These are phyloP conservation scores for Massarina eburnea DNA, from an alignment of 2,329 filamentous ascomycete genomes.

Conservation along the genomic window DNA sequence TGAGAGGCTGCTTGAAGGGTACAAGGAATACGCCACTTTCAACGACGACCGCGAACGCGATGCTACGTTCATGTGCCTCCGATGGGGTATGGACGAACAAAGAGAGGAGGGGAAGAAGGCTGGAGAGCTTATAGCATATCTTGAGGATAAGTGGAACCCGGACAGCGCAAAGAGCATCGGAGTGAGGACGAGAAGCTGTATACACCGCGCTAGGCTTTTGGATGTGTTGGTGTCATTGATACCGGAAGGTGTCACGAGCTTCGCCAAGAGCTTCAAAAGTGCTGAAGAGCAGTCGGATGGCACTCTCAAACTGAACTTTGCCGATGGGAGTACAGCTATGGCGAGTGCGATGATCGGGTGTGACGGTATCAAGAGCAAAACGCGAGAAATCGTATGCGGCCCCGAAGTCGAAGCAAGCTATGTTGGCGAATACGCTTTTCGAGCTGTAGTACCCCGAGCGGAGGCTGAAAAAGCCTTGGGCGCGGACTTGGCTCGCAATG, in stretches of 20 bases:
- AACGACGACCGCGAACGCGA: conserved; percentile 16
- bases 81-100: conserved; percentile 20
- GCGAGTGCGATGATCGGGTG: conserved; percentile 58
- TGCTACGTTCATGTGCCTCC: conserved; percentile 16
- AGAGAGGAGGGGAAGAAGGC: conserved; percentile 11
- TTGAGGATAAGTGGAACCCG: conserved; percentile 13
- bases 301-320: conserved; percentile 34
- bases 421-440: conserved; percentile 60
- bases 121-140: conserved; percentile 20
- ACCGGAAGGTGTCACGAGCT: conserved; percentile 17
- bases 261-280: conserved; percentile 20
- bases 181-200: conserved; percentile 19
- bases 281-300: conserved; percentile 16
- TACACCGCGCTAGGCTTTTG: conserved; percentile 27
- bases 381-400: conserved; percentile 56
- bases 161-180: conserved; percentile 7
- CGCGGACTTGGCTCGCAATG: conserved; percentile 50
- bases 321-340: conserved; percentile 46
- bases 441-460: conserved; percentile 61
- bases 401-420: conserved; percentile 51
- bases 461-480: conserved; percentile 52
- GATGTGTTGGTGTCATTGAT: conserved; percentile 23
- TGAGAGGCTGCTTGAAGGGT: conserved; percentile 19
- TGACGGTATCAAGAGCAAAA: conserved; percentile 63
- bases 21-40: conserved; percentile 28